phyloP scores from a whole-genome alignment of 768 basidiomycete species.

The Favolaschia claudopus region DNA sequence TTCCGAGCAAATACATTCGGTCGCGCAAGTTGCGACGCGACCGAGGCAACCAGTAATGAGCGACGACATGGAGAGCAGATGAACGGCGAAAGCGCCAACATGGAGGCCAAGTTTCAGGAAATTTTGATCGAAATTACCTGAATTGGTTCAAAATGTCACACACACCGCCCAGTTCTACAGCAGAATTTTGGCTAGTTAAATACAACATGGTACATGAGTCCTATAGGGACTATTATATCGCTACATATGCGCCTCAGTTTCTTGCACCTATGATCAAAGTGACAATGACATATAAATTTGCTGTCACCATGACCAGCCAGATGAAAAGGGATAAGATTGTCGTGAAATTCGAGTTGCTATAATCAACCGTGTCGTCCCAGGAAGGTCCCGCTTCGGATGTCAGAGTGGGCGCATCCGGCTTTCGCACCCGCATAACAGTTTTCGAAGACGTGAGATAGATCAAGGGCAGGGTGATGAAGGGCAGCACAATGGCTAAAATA shows the following conservation, averaged over 20 bases:
- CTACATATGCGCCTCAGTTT: not conserved
- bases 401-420: conserved; percentile 35
- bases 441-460: conserved; percentile 78
- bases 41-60: conserved; percentile 3
- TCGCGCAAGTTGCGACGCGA: not conserved
- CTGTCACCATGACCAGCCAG: conserved; percentile 70
- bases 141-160: not conserved
- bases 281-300: conserved; percentile 81
- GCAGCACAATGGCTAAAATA: conserved; percentile 80
- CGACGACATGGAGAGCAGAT: conserved; percentile 18
- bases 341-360: conserved; percentile 63
- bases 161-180: not conserved
- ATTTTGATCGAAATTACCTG: not conserved
- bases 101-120: not conserved
- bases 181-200: too few relatives aligned
- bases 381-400: conserved; percentile 32
- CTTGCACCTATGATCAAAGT: conserved; percentile 10
- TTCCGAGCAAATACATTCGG: conserved; percentile 38
- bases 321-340: conserved; percentile 61
- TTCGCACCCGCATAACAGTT: conserved; percentile 75
- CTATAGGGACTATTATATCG: too few relatives aligned
- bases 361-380: conserved; percentile 58
- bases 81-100: conserved; percentile 16
- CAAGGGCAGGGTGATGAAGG: conserved; percentile 85
- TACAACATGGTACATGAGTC: too few relatives aligned